Evolutionary conservation across 306 rosid species (phyloP).

Genomic region (Gleditsia sinensis): DNA sequence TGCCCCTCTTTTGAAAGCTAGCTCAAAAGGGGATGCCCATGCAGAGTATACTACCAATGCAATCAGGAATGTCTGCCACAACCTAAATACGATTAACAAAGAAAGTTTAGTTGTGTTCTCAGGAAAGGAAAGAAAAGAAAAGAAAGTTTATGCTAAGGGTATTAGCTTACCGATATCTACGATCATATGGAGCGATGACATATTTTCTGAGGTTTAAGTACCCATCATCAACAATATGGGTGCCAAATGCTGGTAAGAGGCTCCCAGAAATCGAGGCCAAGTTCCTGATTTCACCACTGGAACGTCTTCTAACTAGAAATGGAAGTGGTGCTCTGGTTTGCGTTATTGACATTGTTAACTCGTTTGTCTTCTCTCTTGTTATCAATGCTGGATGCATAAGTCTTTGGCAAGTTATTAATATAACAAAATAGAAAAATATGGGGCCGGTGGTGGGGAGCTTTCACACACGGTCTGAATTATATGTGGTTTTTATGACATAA

Average conservation of each 20-base stretch:
- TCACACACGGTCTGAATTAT: not conserved
- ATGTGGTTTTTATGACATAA: not conserved
- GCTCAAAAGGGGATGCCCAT: slow-evolving; percentile 86
- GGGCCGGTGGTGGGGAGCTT: slow-evolving; percentile 33
- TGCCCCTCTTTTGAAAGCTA: slow-evolving; percentile 67
- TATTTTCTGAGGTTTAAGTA: slow-evolving; percentile 54
- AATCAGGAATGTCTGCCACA: slow-evolving; percentile 80
- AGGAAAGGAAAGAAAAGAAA: not conserved
- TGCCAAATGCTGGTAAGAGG: slow-evolving; percentile 75
- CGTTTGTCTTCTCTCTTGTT: slow-evolving; percentile 10
- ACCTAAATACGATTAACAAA: slow-evolving; percentile 28
- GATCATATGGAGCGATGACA: slow-evolving; percentile 65
- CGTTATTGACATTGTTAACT: slow-evolving; percentile 9
- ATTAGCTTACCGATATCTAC: slow-evolving; percentile 60
- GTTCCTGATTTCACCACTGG: slow-evolving; percentile 58
- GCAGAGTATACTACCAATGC: slow-evolving; percentile 79
- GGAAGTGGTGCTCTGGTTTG: slow-evolving; percentile 49
- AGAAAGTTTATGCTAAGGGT: slow-evolving; percentile 2
- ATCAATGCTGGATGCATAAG: slow-evolving; percentile 24
- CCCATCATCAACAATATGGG: slow-evolving; percentile 46
- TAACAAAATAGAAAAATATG: slow-evolving; percentile 21
- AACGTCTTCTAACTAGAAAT: slow-evolving; percentile 52
- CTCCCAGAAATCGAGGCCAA: slow-evolving; percentile 71
- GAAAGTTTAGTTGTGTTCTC: not conserved
- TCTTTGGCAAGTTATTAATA: slow-evolving; percentile 10